phyloP scores from a whole-genome alignment of 768 basidiomycete genomes.

The Kondoa subrosea region DNA sequence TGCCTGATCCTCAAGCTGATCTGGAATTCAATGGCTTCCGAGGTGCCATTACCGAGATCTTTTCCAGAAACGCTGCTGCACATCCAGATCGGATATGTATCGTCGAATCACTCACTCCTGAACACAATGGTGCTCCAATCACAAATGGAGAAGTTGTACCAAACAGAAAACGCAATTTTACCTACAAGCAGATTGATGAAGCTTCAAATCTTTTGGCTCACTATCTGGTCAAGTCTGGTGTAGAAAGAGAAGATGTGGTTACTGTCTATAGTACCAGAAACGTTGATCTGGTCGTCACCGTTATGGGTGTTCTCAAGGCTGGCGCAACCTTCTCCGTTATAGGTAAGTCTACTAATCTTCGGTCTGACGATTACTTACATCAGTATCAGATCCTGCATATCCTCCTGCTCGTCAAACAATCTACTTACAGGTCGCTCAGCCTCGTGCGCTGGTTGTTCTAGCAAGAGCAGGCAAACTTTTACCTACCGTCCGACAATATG shows the following conservation, averaged over 20 bases:
- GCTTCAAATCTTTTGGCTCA: slow-evolving; percentile 83
- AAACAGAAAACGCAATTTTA: slow-evolving; percentile 45
- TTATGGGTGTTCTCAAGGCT: slow-evolving; percentile 88
- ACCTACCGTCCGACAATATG: slow-evolving; percentile 65
- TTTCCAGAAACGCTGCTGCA: slow-evolving; percentile 63
- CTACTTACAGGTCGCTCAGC: slow-evolving; percentile 81
- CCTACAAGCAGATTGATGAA: slow-evolving; percentile 61
- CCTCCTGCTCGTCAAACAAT: slow-evolving; percentile 80
- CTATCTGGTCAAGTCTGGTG: slow-evolving; percentile 63
- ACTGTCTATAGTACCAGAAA: slow-evolving; percentile 95
- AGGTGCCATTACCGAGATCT: slow-evolving; percentile 89
- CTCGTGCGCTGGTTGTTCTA: slow-evolving; percentile 75
- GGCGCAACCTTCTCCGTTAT: slow-evolving; percentile 96
- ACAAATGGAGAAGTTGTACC: slow-evolving; percentile 26
- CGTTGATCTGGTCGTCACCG: slow-evolving; percentile 89
- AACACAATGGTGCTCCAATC: slow-evolving; percentile 20
- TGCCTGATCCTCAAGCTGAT: slow-evolving; percentile 73
- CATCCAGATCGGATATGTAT: slow-evolving; percentile 77
- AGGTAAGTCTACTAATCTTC: slow-evolving; percentile 40
- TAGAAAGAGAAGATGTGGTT: slow-evolving; percentile 85
- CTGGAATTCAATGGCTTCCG: slow-evolving; percentile 96
- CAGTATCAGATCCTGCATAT: slow-evolving; percentile 70
- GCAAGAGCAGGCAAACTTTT: slow-evolving; percentile 71
- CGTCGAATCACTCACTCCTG: slow-evolving; percentile 47
- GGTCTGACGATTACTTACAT: neutral